Evolutionary conservation across 2,329 filamentous ascomycete species (phyloP).

Genomic region (Aspergillus phoenicis): DNA sequence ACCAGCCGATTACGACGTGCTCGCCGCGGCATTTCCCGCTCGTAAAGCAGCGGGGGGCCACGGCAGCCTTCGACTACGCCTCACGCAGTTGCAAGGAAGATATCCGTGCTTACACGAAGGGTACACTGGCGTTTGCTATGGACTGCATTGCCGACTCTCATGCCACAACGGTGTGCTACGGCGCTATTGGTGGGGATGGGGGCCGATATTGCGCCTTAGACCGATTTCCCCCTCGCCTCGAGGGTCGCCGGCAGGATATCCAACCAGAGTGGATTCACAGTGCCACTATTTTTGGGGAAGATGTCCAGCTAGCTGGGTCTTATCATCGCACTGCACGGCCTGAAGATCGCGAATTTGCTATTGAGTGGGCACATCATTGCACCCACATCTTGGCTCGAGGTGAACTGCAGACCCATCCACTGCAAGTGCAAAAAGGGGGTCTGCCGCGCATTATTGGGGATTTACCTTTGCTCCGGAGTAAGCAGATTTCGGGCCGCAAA

Average conservation of each 20-base stretch:
- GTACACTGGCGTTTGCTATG: background rate
- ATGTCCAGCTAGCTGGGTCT: background rate
- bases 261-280: no score
- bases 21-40: constrained; percentile 8
- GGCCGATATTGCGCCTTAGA: constrained; percentile 2
- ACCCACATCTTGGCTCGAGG: background rate
- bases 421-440: background rate
- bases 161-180: constrained; percentile 4
- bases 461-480: background rate
- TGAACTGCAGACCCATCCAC: background rate
- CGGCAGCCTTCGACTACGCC: constrained; percentile 8
- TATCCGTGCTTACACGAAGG: background rate
- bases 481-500: background rate
- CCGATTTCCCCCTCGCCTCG: background rate
- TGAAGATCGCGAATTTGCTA: background rate
- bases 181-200: background rate
- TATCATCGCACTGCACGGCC: background rate
- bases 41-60: background rate
- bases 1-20: constrained; percentile 1
- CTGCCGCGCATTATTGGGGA: background rate
- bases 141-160: constrained; percentile 1
- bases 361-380: background rate
- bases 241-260: no score
- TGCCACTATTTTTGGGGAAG: no score
- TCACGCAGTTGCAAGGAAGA: background rate